Evolutionary conservation across 495 filamentous ascomycete species (phyloP), one percentile per base, ranked within the genome.

Genomic region (Cryomyces minteri): DNA sequence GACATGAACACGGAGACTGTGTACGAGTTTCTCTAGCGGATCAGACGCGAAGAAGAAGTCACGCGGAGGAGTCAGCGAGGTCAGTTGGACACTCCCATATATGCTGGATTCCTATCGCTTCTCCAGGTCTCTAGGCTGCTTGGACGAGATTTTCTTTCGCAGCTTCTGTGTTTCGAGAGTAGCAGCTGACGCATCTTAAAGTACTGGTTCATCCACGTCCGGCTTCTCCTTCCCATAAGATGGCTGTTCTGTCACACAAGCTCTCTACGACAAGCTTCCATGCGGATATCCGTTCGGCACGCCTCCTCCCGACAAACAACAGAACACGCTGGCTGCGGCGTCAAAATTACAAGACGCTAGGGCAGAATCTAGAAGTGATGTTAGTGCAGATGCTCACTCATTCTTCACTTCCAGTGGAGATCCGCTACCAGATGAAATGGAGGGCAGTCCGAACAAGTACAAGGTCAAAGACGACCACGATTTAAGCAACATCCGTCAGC

Each of bases 391-490:
- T 38, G 50, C 46, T 5, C n/a, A 42, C 29, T 60, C 59, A 4
- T 52, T 48, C 0, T 62, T 62, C 43, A 58, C 55, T 43, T 49
- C 43, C 40, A 32, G 28, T 11, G 57, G 59, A 31, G 59, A 62
- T 46, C 48, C 50, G 1, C 44, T 62, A 38, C 59, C 57, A 29
- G 59, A 59, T 42, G 59, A 62, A 47, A 36, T 45, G 4, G 53
- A 41, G 25, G 40, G 40, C 8, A 29, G 25, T 29, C 9, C 9
- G 9, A 18, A 41, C 28, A 14, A 9, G 25, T 11, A 8, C 28
- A 30, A 9, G 8, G 40, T 2, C 8, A 41, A 11, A 41, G 25
- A n/a, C 40, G 39, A 47, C 12, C 11, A 55, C 7, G 51, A 48
- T 10, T 45, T 54, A 31, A 47, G 40, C 18, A 54, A 48, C 0